Base-by-base conservation (phyloP, 2,329 filamentous ascomycete genomes). In the Podosphaera xanthii region DNA sequence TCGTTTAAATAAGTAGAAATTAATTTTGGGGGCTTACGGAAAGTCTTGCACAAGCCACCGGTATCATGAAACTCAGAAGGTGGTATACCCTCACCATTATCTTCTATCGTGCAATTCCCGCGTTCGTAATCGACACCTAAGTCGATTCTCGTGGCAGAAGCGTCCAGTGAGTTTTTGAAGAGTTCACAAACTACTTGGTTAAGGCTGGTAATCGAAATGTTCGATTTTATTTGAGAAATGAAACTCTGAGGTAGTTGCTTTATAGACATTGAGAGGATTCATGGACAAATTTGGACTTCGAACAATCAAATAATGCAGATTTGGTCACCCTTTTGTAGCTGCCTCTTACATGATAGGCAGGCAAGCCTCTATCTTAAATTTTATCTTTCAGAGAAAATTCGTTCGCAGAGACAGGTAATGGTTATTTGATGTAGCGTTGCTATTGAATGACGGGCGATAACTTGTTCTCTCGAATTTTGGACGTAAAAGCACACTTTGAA, bases 131-230 rank as follows among this genome's bases (percentile, higher is more conserved):
- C 86, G 31, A 95, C 74, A 0, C 76, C 77, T 59, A 94, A 74
- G 58, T 79, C 79, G 62, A 96, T 72, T 59, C 77, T 84, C 40
- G 75, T 77, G 14, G 90, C 83, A 53, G 74, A 73, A 3, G 89
- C 87, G 73, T 98, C 92, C 10, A 98, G 75, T 0, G 88, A 81
- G 69, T 98, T 98, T 69, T 84, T 81, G 34, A 94, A 65, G 8
- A 97, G 76, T 53, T 85, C 86, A 59, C 81, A 74, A 12, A 87
- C 73, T 3, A 86, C 88, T 34, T 73, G 78, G 64, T 83, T 84
- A 38, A 97, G 74, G 52, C 82, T 84, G 1, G 82, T 85, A 64
- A 97, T 84, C 59, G 78, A 75, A n/a, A 81, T 81, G 0, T 91
- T 94, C 0, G 91, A 95, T 68, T 84, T 86, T 72, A 98, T 84